Evolutionary conservation across 2,329 filamentous ascomycete species (phyloP), one percentile per base, ranked within the genome.

Genomic region (Botrytis aclada): DNA sequence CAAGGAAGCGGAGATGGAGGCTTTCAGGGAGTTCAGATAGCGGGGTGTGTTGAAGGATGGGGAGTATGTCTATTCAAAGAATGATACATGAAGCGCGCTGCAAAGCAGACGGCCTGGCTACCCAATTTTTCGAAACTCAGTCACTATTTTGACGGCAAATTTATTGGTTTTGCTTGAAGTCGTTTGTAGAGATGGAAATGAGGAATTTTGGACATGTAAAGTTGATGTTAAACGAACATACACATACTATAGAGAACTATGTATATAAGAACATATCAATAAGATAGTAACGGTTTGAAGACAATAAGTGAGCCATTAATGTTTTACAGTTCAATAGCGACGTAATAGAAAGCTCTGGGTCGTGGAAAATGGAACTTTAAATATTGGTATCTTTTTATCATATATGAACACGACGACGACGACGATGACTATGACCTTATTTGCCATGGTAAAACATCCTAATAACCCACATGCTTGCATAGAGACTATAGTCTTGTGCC

Each of bases 401-500:
- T n/a, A 12, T n/a, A 51, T n/a, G 25, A 14, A n/a, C 47, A n/a
- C 47, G 25, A n/a, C 47, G 9, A n/a, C 47, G 22, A 14, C 47
- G 14, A 51, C 25, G 25, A n/a, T 51, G 4, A 12, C 45, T 47
- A 47, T 25, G 0, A 60, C 32, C 32, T 10, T 32, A 60, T 5
- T 2, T 22, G 8, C 58, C 10, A 39, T 25, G 16, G 1, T 2
- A 16, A 1, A 9, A n/a, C 3, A 61, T 1, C 22, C 32, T 4
- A 14, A 16, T 2, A 14, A 5, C 34, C 12, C 43, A 18, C 12
- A 1, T 64, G 29, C 16, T 12, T 22, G 4, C 6, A 65, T 16
- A 65, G 22, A 20, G 9, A 14, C 39, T 78, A 80, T n/a, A 80
- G 63, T 47, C 66, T 74, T 32, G 56, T 74, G 2, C 79, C 79